phyloP scores from a whole-genome alignment of 129 eudicot genomes.

The Arctium minus region DNA sequence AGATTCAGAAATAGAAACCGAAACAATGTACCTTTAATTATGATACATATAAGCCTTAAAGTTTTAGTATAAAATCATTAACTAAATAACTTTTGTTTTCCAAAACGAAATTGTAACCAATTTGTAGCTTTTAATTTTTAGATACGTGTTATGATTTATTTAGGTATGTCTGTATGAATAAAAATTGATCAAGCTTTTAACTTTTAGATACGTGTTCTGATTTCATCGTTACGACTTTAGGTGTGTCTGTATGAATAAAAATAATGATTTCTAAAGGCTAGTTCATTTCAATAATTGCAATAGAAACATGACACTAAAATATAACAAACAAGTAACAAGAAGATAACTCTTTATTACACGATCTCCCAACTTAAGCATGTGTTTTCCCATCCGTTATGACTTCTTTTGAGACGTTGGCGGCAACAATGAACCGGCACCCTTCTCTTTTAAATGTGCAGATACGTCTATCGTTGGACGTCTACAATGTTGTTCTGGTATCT shows the following conservation, averaged over 20 bases:
- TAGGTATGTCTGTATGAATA: not conserved
- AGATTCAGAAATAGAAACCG: no score
- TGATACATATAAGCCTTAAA: no score
- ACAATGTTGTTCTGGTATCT: conserved; percentile 18
- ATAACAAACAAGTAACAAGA: conserved; percentile 17
- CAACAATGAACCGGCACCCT: conserved; percentile 26
- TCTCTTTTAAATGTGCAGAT: conserved; percentile 21
- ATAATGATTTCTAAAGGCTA: conserved; percentile 2
- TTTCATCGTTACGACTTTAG: not conserved
- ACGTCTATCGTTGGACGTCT: conserved; percentile 18
- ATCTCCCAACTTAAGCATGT: conserved; percentile 17
- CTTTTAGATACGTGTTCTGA: not conserved
- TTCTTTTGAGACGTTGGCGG: conserved; percentile 47
- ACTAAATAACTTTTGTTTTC: not conserved
- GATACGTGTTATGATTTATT: not conserved
- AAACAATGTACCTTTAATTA: no score
- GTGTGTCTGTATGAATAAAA: not conserved
- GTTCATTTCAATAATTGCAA: conserved; percentile 17
- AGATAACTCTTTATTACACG: conserved; percentile 6
- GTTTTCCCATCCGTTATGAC: conserved; percentile 34
- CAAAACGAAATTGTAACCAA: not conserved
- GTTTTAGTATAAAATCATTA: not conserved
- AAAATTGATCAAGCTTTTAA: not conserved
- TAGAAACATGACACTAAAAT: conserved; percentile 16
- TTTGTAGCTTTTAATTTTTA: not conserved